These are phyloP conservation scores for Globisporangium spiculum DNA, from an alignment of 352 stramenopile genomes.

Conservation along the genomic window DNA sequence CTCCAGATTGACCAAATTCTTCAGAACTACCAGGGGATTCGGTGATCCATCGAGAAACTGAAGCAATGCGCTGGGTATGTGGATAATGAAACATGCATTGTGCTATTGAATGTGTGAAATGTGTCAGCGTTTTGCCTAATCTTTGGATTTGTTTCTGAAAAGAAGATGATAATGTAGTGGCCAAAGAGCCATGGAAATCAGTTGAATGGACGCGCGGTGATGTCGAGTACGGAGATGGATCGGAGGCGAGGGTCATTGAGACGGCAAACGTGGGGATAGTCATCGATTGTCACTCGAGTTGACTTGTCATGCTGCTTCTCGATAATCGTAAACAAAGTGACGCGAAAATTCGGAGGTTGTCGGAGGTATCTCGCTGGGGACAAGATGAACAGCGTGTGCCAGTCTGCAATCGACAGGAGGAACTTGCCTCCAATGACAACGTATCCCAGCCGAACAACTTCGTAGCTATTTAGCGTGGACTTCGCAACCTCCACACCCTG, in stretches of 20 bases:
- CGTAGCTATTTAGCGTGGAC: conserved; percentile 15
- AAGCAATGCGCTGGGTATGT: not conserved
- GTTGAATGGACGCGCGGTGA: conserved; percentile 16
- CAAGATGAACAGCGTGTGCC: conserved; percentile 24
- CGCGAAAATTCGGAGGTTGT: conserved; percentile 25
- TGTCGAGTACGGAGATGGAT: conserved; percentile 18
- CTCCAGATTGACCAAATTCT: conserved; percentile 71
- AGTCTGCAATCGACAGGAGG: conserved; percentile 20
- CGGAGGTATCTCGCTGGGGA: conserved; percentile 16
- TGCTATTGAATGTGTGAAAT: not conserved
- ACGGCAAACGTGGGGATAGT: conserved; percentile 24
- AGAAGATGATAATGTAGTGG: not conserved
- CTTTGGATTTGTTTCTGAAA: not conserved
- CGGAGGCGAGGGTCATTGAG: conserved; percentile 30
- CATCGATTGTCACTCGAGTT: conserved; percentile 6
- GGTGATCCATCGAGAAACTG: not conserved
- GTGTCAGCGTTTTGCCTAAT: not conserved
- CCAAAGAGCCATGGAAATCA: not conserved
- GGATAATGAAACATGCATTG: not conserved
- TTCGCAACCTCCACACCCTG: not conserved
- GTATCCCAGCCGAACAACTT: conserved; percentile 20
- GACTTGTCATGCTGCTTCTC: not conserved
- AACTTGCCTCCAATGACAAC: conserved; percentile 17
- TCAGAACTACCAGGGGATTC: conserved; percentile 48
- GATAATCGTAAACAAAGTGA: conserved; percentile 27